A percentile compares a stretch with the other conserved stretches of the same genome.
Conservation (phyloP, 805 yeast genomes). For the Kazachstania africana region DNA sequence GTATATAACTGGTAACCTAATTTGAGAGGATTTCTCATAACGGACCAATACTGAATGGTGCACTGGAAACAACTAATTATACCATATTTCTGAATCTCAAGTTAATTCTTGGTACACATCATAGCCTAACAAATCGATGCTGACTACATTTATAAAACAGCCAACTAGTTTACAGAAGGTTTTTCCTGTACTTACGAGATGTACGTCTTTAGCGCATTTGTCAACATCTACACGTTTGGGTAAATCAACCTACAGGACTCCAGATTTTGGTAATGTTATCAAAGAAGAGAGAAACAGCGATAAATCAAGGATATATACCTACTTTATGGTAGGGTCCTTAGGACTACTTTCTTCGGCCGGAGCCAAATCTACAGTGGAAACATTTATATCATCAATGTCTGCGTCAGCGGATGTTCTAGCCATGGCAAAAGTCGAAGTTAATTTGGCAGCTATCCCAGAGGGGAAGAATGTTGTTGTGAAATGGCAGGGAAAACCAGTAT, state of each 20-base stretch:
- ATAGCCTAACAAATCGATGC: no score
- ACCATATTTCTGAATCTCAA: no score
- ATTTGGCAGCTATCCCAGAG: constrained; percentile 83
- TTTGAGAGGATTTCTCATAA: no score
- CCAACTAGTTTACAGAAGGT: no score
- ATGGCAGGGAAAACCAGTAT: constrained; percentile 99
- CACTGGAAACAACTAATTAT: no score
- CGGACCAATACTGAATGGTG: no score
- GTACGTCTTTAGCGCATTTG: constrained; percentile 13
- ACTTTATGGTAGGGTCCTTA: constrained; percentile 95
- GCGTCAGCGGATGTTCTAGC: constrained; percentile 99
- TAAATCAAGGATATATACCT: constrained; percentile 74
- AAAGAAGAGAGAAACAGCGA: constrained; percentile 62
- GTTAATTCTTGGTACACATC: no score
- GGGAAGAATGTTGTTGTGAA: constrained; percentile 97
- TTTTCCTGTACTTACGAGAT: no score
- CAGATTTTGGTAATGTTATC: constrained; percentile 75
- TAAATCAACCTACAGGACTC: constrained; percentile 78
- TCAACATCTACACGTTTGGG: constrained; percentile 23
- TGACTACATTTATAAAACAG: no score
- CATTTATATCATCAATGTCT: constrained; percentile 84
- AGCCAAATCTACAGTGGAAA: constrained; percentile 91
- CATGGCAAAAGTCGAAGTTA: constrained; percentile 98
- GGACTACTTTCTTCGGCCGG: constrained; percentile 88
- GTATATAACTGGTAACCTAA: no score